Base-by-base conservation (phyloP, 768 basidiomycete genomes). In the Brasilioporus rufonigricans region DNA sequence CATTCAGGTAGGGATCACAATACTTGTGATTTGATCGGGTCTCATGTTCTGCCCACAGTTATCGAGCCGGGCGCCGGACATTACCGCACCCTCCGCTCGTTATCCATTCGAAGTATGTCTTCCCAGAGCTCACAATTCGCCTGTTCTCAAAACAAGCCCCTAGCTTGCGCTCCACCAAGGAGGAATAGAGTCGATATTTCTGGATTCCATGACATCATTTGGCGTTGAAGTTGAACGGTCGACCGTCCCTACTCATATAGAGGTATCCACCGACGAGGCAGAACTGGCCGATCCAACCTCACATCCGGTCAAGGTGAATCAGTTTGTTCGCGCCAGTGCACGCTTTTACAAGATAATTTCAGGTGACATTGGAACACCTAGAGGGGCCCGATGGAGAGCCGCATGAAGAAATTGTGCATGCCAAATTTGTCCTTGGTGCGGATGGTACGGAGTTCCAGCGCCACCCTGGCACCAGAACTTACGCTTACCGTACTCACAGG, bases 381-480 rank as follows among this genome's bases (percentile, higher is more conserved):
- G 66, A 62, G 7, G 61, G 32, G 29, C 57, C 61, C 16, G 73
- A 76, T 14, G 73, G 66, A 21, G 62, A 73, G 21, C 53, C 68
- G 12, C 67, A 71, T 6, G 75, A 74, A 11, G 88, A 90, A 64
- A 71, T 80, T 9, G 83, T 91, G 2, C 72, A 74, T 53, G 87
- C 89, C 1, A 89, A 86, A 68, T 93, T 83, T 63, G 84, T 91
- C 2, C 73, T 93, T 29, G 91, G 91, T 2, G 78, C 84, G 21
- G 91, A 93, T 65, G 89, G 87, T 81, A 63, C 44, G 74, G 55
- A 31, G 44, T 11, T 7, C 44, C 43, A 26, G 26, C 48, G 33
- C 24, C 44, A 6, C 23, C 18, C 38, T n/a, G 24, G 23, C 4
- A 13, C 29, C 16, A 19, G 16, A 38, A n/a, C 55, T 50, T 33